A percentile compares a stretch with the other conserved stretches of the same genome.
phyloP scores from a whole-genome alignment of 805 yeast species.

The Ogataea populi-albae region DNA sequence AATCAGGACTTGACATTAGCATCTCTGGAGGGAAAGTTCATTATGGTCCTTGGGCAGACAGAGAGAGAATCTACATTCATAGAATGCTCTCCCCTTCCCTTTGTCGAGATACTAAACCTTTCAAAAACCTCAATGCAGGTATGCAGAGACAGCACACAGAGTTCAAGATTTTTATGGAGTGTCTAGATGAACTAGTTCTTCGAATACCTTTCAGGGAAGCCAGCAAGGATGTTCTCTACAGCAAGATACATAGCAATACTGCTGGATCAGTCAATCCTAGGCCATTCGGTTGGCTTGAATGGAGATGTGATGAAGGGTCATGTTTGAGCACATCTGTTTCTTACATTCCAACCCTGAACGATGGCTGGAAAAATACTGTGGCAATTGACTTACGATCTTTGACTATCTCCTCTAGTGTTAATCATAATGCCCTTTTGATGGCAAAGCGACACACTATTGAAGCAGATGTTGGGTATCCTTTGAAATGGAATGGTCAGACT shows the following conservation, averaged over 20 bases:
- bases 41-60: conserved; percentile 96
- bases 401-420: conserved; percentile 78
- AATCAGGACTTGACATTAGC: conserved; percentile 53
- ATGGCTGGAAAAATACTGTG: conserved; percentile 55
- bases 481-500: conserved; percentile 79
- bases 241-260: conserved; percentile 4
- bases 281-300: conserved; percentile 91
- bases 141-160: conserved; percentile 52
- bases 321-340: conserved; percentile 45
- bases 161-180: conserved; percentile 51
- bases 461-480: conserved; percentile 65
- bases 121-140: conserved; percentile 42
- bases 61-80: conserved; percentile 69
- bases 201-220: conserved; percentile 82
- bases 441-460: conserved; percentile 56
- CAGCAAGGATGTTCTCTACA: conserved; percentile 62
- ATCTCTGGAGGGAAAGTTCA: conserved; percentile 62
- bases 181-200: conserved; percentile 63
- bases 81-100: conserved; percentile 64
- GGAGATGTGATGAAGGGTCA: conserved; percentile 57
- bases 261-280: conserved; percentile 34
- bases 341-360: conserved; percentile 45
- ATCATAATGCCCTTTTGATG: conserved; percentile 74
- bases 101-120: conserved; percentile 53
- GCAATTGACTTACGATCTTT: conserved; percentile 47